Conservation (phyloP, 495 filamentous ascomycete genomes). For the Penicillium riverlandense region DNA sequence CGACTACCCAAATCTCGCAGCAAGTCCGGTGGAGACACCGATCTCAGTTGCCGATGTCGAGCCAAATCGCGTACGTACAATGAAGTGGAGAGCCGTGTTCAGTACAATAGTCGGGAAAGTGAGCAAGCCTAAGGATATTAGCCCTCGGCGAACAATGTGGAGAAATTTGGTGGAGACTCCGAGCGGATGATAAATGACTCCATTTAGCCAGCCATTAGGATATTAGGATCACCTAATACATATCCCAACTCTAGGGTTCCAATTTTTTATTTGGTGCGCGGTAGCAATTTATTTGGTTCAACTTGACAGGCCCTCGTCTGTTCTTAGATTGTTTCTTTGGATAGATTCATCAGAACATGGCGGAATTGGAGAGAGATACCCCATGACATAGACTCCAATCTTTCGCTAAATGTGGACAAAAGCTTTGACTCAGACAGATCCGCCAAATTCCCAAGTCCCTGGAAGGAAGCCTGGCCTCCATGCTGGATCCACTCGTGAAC, state of each 20-base stretch:
- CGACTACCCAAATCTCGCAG: not conserved
- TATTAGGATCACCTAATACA: not conserved
- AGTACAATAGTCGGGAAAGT: not conserved
- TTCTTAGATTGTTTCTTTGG: not conserved
- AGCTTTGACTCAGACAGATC: slow-evolving; percentile 1
- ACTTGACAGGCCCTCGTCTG: not conserved
- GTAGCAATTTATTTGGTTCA: not conserved
- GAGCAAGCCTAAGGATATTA: not conserved
- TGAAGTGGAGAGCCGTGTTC: not conserved
- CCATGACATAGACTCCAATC: slow-evolving; percentile 4
- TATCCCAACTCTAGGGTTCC: not conserved
- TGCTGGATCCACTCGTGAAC: slow-evolving; percentile 2
- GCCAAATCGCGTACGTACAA: not conserved
- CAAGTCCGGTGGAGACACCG: not conserved
- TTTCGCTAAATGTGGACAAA: slow-evolving; percentile 2
- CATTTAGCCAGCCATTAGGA: not conserved
- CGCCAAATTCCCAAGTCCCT: slow-evolving; percentile 1
- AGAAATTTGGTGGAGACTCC: not conserved
- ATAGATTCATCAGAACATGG: slow-evolving; percentile 2
- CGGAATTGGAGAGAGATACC: not conserved
- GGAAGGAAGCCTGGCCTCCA: slow-evolving; percentile 2
- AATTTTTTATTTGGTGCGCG: not conserved
- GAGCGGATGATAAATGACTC: not conserved
- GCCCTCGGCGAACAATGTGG: not conserved
- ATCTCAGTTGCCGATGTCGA: not conserved